A percentile compares a stretch with the other conserved stretches of the same genome.
These are phyloP conservation scores for Calonectria multiphialidica DNA, from an alignment of 2,329 filamentous ascomycete species.

Conservation along the genomic window DNA sequence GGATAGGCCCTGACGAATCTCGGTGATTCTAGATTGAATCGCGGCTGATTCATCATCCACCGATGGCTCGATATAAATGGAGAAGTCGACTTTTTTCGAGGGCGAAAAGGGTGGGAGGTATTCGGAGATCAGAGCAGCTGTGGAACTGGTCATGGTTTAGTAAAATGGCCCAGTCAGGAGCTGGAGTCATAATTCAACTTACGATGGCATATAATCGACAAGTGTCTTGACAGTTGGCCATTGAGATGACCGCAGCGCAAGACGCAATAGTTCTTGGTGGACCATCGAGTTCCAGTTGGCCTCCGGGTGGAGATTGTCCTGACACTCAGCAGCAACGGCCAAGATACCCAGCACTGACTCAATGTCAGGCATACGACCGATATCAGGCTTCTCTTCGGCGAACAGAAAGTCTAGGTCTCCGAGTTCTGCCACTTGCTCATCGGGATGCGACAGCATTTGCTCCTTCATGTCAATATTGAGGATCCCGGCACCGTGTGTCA, in stretches of 20 bases:
- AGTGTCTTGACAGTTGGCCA: background rate
- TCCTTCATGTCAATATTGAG: background rate
- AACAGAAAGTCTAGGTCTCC: background rate
- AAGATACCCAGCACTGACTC: background rate
- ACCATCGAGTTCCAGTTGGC: constrained; percentile 5
- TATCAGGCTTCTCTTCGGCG: background rate
- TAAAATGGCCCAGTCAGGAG: no score
- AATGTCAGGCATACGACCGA: background rate
- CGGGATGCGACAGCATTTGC: background rate
- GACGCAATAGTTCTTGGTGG: background rate
- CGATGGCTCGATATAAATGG: constrained; percentile 22
- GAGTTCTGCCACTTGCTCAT: background rate
- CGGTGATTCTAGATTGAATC: background rate
- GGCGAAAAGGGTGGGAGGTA: background rate
- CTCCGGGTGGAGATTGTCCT: background rate
- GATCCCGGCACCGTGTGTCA: constrained; percentile 4
- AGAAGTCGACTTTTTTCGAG: constrained; percentile 27
- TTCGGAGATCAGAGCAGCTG: constrained; percentile 10
- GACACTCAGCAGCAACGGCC: background rate
- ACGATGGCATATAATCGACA: constrained; percentile 1
- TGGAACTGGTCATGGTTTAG: constrained; percentile 1
- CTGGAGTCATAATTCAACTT: background rate
- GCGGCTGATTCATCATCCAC: background rate
- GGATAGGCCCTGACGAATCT: background rate
- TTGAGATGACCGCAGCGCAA: background rate